phyloP scores from a whole-genome alignment of 352 stramenopile genomes.

The Phytophthora fragariaefolia region DNA sequence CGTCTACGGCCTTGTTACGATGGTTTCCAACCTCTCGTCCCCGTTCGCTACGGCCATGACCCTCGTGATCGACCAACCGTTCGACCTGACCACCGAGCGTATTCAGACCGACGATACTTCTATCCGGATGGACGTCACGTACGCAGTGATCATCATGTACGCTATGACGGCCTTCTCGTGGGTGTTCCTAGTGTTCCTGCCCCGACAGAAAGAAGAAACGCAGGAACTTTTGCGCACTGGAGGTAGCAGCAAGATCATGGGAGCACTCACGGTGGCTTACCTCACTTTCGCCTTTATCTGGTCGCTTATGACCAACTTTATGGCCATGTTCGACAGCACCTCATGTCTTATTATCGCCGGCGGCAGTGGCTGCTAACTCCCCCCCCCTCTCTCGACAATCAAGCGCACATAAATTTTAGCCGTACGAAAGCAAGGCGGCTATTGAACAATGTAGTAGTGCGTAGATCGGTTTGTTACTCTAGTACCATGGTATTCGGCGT shows the following conservation, averaged over 20 bases:
- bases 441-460: no score
- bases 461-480: no score
- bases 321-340: slow-evolving; percentile 31
- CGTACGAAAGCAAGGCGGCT: no score
- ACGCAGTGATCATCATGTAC: slow-evolving; percentile 42
- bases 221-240: slow-evolving; percentile 33
- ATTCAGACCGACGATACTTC: slow-evolving; percentile 35
- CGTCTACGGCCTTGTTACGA: slow-evolving; percentile 44
- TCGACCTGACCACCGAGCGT: slow-evolving; percentile 35
- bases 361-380: slow-evolving; percentile 30
- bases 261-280: slow-evolving; percentile 37
- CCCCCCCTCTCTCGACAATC: no score
- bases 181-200: slow-evolving; percentile 40
- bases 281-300: slow-evolving; percentile 41
- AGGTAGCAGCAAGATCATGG: slow-evolving; percentile 38
- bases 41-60: slow-evolving; percentile 34
- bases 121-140: slow-evolving; percentile 37
- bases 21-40: slow-evolving; percentile 32
- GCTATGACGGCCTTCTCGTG: slow-evolving; percentile 36
- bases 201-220: slow-evolving; percentile 40
- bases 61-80: slow-evolving; percentile 31
- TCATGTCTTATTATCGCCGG: slow-evolving; percentile 26
- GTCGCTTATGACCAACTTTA: slow-evolving; percentile 40
- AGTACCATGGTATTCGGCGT: no score
- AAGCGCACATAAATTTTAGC: no score